A percentile compares a stretch with the other conserved stretches of the same genome.
phyloP scores from a whole-genome alignment of 495 filamentous ascomycete genomes.

The Apodospora peruviana region DNA sequence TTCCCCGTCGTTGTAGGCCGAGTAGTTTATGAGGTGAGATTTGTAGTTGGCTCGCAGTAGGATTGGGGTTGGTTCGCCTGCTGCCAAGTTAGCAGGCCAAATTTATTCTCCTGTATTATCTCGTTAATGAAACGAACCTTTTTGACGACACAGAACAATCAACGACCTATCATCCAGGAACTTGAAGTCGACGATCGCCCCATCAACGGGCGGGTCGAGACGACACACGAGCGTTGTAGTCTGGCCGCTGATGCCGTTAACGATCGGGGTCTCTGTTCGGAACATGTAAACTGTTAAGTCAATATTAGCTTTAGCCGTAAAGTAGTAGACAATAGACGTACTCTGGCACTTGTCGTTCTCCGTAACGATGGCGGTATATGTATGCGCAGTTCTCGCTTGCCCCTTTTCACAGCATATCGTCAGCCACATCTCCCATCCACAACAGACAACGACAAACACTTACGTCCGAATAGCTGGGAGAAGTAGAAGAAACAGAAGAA shows the following conservation, averaged over 20 bases:
- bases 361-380: conserved; percentile 31
- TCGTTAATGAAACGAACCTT: conserved; percentile 21
- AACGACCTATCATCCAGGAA: conserved; percentile 40
- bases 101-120: not conserved
- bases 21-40: conserved; percentile 6
- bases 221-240: conserved; percentile 23
- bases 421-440: no score
- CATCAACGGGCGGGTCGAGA: conserved; percentile 33
- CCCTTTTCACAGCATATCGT: not conserved
- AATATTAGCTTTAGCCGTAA: not conserved
- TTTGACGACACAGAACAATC: conserved; percentile 35
- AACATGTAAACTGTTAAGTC: conserved; percentile 44
- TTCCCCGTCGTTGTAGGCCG: conserved; percentile 6
- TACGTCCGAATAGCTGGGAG: conserved; percentile 23
- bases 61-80: conserved; percentile 16
- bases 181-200: conserved; percentile 41
- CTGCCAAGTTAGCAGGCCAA: conserved; percentile 1
- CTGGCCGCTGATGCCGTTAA: conserved; percentile 37
- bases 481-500: conserved; percentile 1
- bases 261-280: conserved; percentile 30
- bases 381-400: conserved; percentile 12
- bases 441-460: not conserved
- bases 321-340: conserved; percentile 11
- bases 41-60: conserved; percentile 12
- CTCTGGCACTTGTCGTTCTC: conserved; percentile 19